Percentiles rank a stretch among this genome's conserved stretches.
Conservation (phyloP, 257 asterid genomes). For the Solanum corneliomulleri region DNA sequence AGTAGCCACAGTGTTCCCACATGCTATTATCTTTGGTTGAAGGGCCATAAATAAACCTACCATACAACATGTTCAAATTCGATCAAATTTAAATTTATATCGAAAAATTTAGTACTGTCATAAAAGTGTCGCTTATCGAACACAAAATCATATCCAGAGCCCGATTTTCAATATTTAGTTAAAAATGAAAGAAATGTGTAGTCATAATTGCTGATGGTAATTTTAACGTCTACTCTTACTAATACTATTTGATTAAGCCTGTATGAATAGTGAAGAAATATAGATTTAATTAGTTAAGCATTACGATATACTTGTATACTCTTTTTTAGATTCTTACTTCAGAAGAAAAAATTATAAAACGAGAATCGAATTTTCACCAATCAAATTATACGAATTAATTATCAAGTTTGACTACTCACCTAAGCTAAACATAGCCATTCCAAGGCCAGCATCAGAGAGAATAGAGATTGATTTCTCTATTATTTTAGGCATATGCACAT, state of each 20-base stretch:
- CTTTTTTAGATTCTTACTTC: background rate
- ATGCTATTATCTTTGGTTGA: slow-evolving; percentile 15
- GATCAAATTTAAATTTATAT: background rate
- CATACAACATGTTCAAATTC: background rate
- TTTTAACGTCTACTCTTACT: background rate
- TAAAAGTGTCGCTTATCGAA: background rate
- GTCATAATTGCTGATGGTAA: background rate
- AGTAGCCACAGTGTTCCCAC: slow-evolving; percentile 13
- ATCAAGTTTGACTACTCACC: background rate
- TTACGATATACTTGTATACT: background rate
- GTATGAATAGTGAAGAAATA: too few relatives aligned
- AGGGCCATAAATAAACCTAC: slow-evolving; percentile 14
- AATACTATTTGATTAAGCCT: background rate
- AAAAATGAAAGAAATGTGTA: background rate
- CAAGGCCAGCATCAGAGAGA: slow-evolving; percentile 22
- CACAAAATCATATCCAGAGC: accelerated
- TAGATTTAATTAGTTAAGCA: background rate
- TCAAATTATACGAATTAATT: accelerated
- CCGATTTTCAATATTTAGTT: background rate
- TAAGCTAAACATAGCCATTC: slow-evolving; percentile 24
- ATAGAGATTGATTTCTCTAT: slow-evolving; percentile 10
- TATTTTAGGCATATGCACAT: slow-evolving; percentile 17
- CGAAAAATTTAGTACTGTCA: background rate
- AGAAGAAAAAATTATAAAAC: accelerated
- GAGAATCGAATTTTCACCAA: background rate